phyloP scores from a whole-genome alignment of 148 eudicot genomes.

The Pharnaceum exiguum region DNA sequence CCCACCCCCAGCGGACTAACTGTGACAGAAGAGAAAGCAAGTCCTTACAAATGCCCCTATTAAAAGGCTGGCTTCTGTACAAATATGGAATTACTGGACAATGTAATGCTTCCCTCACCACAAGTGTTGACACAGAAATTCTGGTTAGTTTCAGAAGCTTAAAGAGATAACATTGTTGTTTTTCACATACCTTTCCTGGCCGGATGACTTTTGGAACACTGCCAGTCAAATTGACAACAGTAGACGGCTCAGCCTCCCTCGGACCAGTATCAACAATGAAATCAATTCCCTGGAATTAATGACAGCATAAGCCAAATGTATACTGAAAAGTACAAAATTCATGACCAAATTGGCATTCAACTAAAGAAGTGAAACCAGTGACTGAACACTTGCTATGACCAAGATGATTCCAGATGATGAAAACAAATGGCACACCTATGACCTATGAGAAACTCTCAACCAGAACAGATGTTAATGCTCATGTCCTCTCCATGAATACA shows the following conservation, averaged over 20 bases:
- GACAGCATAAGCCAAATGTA: background rate
- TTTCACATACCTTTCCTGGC: conserved; percentile 61
- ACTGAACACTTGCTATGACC: too few relatives aligned
- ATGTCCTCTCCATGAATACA: too few relatives aligned
- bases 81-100: background rate
- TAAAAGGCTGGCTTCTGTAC: background rate
- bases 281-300: conserved; percentile 65
- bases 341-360: too few relatives aligned
- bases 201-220: conserved; percentile 57
- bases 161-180: background rate
- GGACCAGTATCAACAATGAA: conserved; percentile 85
- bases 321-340: too few relatives aligned
- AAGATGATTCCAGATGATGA: too few relatives aligned
- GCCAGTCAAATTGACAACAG: conserved; percentile 87
- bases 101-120: background rate
- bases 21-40: background rate
- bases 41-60: background rate
- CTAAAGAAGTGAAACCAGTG: too few relatives aligned
- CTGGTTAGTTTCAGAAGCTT: background rate
- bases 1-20: background rate
- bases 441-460: too few relatives aligned
- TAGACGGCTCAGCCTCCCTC: conserved; percentile 87
- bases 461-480: too few relatives aligned
- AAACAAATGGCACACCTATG: too few relatives aligned
- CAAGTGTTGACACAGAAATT: background rate